Base-by-base conservation (phyloP, 129 eudicot species). In the Lactuca sativa region DNA sequence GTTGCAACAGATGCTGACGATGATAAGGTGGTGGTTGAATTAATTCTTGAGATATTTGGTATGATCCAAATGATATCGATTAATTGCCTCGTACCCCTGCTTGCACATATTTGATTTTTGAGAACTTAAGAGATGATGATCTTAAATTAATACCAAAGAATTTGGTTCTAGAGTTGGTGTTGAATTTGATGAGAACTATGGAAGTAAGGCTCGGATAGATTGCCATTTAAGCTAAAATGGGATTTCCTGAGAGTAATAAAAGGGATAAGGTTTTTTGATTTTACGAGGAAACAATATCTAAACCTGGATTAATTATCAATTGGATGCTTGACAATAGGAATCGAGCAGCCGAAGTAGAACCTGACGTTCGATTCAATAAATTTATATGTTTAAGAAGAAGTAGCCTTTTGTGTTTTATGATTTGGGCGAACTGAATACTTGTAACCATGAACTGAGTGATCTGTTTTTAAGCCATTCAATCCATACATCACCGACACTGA, bases 41-140 rank as follows among this genome's bases (percentile, higher is more conserved):
- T 87, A 85, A 74, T 83, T 85, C 88, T 76, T 34, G 90, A 87
- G 15, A 84, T 67, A 49, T 91, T 83, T 3, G 97, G 95, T 32
- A 88, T 80, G 16, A 85, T 57, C 3, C 95, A 83, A 56, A 88
- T 83, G 13, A 92, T 79, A 78, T 92, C 98, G 21, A 83, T 78
- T 53, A 89, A 59, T 63, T 88, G 70, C 59, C 56, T 7, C 88
- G 84, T 17, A 86, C 86, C 14, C 88, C 88, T 54, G 64, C 80
- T 80, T 86, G 88, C 16, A 81, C 82, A 14, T 84, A 84, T 74
- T 71, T 73, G 64, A 86, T 75, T 38, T 53, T 77, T 33, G 76
- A 31, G 4, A 78, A 72, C 55, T 79, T 69, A 25, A 80, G 11
- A 4, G 60, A 73, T 2, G 85, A 60, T 69, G 85, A 62, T 57